A percentile compares a stretch with the other conserved stretches of the same genome.
These are phyloP conservation scores for Drosera capensis DNA, from an alignment of 148 eudicot species.

Conservation along the genomic window DNA sequence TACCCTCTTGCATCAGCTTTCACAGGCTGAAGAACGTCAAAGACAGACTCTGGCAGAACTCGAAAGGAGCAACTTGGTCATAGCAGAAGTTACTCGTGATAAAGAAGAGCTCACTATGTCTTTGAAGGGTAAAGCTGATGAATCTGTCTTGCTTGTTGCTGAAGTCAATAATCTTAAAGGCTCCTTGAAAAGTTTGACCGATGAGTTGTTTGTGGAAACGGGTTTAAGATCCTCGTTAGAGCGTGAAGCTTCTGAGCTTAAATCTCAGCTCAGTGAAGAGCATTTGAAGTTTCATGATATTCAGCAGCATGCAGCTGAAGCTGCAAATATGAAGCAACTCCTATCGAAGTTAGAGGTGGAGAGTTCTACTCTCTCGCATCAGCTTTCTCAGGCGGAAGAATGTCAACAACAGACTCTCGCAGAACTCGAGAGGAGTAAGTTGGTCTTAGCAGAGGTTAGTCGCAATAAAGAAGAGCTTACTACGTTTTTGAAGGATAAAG, in stretches of 20 bases:
- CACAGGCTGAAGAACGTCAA: conserved; percentile 16
- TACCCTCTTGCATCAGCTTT: conserved; percentile 12
- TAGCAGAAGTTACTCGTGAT: conserved; percentile 39
- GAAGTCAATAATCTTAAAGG: conserved; percentile 45
- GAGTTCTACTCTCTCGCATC: conserved; percentile 10
- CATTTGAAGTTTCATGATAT: conserved; percentile 15
- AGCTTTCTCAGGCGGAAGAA: conserved; percentile 21
- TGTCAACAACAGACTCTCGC: conserved; percentile 20
- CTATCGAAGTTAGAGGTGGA: conserved; percentile 21
- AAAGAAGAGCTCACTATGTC: conserved; percentile 25
- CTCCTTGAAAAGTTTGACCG: conserved; percentile 29
- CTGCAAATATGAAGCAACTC: conserved; percentile 17
- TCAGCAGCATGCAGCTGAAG: conserved; percentile 19
- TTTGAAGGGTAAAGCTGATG: conserved; percentile 30
- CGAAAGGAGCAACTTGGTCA: conserved; percentile 22
- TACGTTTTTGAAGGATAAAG: conserved; percentile 26
- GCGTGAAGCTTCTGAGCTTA: conserved; percentile 23
- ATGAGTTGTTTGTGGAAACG: conserved; percentile 42
- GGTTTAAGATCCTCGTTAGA: conserved; percentile 29
- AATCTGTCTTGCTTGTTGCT: conserved; percentile 29
- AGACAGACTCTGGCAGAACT: conserved; percentile 29
- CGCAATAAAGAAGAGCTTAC: conserved; percentile 36
- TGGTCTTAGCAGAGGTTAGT: conserved; percentile 27
- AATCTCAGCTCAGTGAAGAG: conserved; percentile 22
- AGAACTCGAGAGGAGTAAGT: conserved; percentile 35